Base-by-base conservation (phyloP, 2,329 filamentous ascomycete genomes). In the Lachnum nothofagi region DNA sequence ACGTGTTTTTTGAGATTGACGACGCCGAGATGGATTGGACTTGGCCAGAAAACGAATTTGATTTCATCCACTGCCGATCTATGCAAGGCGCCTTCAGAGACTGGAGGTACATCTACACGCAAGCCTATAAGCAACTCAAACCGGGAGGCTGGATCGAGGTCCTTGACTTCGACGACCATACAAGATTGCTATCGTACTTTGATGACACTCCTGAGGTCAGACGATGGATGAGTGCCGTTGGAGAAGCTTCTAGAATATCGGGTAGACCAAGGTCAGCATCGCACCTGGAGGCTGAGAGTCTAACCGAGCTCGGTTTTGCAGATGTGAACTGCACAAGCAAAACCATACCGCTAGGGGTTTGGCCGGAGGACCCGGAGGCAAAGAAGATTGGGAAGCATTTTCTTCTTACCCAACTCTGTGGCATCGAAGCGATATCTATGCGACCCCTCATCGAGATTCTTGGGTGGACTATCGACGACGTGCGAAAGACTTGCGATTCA, bases 1-100 rank as follows among this genome's bases (percentile, higher is more conserved):
- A 86, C 56, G 78, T 82, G 51, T 74, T 76, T 51, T 86, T 86
- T 58, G 73, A 83, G 42, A 76, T 86, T 40, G 82, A 86, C 59
- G 82, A 86, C 59, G 78, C 63, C 1, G 63, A 64, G 72, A 68
- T 65, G 16, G 62, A 68, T 1, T 74, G 70, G 70, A 77, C 67
- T 62, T 79, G 67, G 74, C 79, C 59, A 60, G 72, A 55, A 73
- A 58, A 72, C 47, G 68, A 72, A 44, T 81, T 83, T 58, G 80
- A 84, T 64, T 76, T 77, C 51, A 73, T 85, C 49, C 81, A 83
- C 64, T 73, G 77, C 2, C 73, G 77, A 38, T 69, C 79, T 57
- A 72, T 86, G 66, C 69, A 72, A 2, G 82, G 82, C 17, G 72
- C 74, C 41, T 75, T 84, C 53, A 65, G 70, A 1, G 74, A 81